Conservation (phyloP, 177 flowering plant species). For the Vitis hybrid region DNA sequence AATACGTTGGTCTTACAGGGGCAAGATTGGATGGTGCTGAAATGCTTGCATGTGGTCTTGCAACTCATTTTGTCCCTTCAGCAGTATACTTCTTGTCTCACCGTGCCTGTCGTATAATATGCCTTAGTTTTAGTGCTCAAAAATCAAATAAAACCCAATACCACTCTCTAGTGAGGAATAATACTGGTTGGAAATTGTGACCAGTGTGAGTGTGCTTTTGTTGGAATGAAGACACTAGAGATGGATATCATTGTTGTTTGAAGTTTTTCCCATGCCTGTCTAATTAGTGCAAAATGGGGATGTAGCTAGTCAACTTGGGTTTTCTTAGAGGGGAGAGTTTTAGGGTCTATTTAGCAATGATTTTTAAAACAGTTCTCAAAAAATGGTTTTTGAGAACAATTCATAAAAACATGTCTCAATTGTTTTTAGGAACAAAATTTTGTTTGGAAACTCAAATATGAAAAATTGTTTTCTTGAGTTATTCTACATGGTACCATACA, state of each 20-base stretch:
- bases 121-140: not conserved
- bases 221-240: not conserved
- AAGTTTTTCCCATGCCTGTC: not conserved
- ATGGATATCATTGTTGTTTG: not conserved
- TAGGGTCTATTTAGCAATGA: too few species aligned
- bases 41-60: conserved; percentile 96
- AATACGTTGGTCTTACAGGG: conserved; percentile 91
- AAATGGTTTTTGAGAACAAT: too few species aligned
- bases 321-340: too few species aligned
- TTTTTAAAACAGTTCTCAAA: too few species aligned
- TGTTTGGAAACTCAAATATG: too few species aligned
- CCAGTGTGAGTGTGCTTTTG: not conserved
- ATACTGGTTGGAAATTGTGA: not conserved
- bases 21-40: conserved; percentile 93
- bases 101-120: conserved; percentile 12
- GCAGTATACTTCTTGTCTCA: conserved; percentile 33
- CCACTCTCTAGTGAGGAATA: not conserved
- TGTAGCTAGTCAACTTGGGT: too few species aligned
- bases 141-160: not conserved
- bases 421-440: too few species aligned
- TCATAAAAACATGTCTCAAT: too few species aligned
- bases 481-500: too few species aligned
- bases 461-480: too few species aligned
- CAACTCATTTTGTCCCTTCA: conserved; percentile 87
- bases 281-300: too few species aligned